Conservation (phyloP, 1,284 basidiomycete species). For the Ceraceosorus guamensis region DNA sequence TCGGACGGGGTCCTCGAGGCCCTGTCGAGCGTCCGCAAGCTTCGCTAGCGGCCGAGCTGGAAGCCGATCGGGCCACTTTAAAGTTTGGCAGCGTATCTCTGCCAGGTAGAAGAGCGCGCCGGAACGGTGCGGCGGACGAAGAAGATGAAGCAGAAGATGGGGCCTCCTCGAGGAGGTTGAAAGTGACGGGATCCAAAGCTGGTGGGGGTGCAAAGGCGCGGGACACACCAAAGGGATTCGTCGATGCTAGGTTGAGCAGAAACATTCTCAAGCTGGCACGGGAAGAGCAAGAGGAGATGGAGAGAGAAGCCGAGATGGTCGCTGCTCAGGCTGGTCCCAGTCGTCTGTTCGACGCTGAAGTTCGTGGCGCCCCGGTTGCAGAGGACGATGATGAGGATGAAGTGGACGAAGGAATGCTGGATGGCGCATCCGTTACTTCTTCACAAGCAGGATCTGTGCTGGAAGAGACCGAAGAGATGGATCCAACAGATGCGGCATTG, state of each 20-base stretch:
- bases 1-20: background rate
- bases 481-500: constrained; percentile 39
- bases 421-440: too few species aligned
- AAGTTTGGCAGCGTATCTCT: constrained; percentile 3
- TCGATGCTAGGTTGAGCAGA: constrained; percentile 63
- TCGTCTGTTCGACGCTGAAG: too few species aligned
- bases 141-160: background rate
- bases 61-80: constrained; percentile 1
- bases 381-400: constrained; percentile 22
- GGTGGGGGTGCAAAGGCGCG: constrained; percentile 3
- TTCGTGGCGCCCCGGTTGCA: constrained; percentile 29
- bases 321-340: too few species aligned
- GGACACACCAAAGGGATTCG: constrained; percentile 17
- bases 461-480: constrained; percentile 40
- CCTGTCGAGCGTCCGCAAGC: background rate
- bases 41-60: constrained; percentile 1
- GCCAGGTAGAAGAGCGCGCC: constrained; percentile 2
- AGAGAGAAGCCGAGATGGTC: constrained; percentile 31
- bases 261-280: constrained; percentile 87
- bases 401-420: too few species aligned
- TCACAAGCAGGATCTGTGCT: too few species aligned
- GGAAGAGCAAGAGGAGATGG: constrained; percentile 80
- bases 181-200: background rate
- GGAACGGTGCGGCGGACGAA: background rate
- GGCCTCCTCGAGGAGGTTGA: background rate